Evolutionary conservation across 2,329 filamentous ascomycete species (phyloP).

Genomic region (Ambrosiella xylebori): DNA sequence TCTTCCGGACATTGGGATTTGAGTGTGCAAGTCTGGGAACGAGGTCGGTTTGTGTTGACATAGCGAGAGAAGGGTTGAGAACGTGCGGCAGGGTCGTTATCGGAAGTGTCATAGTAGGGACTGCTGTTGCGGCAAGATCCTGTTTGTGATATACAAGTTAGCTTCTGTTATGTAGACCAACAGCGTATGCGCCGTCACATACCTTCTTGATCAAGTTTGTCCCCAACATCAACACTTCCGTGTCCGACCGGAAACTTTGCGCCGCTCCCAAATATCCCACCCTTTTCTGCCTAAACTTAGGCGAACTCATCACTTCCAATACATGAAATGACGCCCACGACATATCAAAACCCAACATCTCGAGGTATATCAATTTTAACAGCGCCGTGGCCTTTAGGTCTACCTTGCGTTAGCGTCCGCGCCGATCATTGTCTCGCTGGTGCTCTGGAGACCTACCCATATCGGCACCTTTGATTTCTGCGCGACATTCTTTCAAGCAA

Average conservation of each 20-base stretch:
- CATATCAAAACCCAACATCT: constrained; percentile 99
- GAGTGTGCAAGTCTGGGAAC: constrained; percentile 77
- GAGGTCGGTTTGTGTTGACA: constrained; percentile 74
- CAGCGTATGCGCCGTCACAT: background rate
- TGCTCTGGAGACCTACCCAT: constrained; percentile 45
- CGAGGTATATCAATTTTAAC: constrained; percentile 88
- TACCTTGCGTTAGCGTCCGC: constrained; percentile 18
- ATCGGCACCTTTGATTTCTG: constrained; percentile 81
- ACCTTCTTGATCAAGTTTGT: constrained; percentile 95
- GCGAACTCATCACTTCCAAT: constrained; percentile 93
- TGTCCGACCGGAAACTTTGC: constrained; percentile 89
- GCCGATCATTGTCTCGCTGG: background rate
- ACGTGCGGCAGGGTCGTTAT: constrained; percentile 86
- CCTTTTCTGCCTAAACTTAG: constrained; percentile 87
- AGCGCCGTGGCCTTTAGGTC: constrained; percentile 93
- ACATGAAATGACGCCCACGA: constrained; percentile 98
- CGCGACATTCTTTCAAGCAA: constrained; percentile 84
- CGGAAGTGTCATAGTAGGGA: constrained; percentile 67
- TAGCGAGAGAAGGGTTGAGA: constrained; percentile 78
- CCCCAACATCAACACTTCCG: constrained; percentile 91
- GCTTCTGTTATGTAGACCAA: background rate
- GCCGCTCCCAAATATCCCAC: constrained; percentile 90
- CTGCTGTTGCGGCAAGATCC: constrained; percentile 58
- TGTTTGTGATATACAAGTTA: constrained; percentile 17
- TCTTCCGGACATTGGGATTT: constrained; percentile 74